Evolutionary conservation across 148 eudicot species (phyloP).

Genomic region (Pouteria glomerata): DNA sequence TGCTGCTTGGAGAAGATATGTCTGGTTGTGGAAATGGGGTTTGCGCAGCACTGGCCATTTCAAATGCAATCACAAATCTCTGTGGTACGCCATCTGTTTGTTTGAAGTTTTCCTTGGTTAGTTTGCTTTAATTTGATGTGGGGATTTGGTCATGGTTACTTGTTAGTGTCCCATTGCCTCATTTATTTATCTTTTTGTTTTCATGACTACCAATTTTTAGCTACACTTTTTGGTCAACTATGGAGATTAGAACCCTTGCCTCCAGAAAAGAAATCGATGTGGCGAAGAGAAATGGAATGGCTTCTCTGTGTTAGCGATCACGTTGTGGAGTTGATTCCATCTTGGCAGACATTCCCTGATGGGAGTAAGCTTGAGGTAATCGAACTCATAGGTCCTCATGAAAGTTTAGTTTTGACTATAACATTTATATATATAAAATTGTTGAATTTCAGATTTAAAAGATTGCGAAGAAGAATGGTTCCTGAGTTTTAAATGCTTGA

Average conservation of each 20-base stretch:
- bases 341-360: slow-evolving; percentile 22
- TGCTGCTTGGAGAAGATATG: background rate
- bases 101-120: too few relatives aligned
- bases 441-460: too few relatives aligned
- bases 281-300: slow-evolving; percentile 30
- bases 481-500: too few relatives aligned
- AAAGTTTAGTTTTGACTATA: too few relatives aligned
- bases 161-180: too few relatives aligned
- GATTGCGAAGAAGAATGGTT: too few relatives aligned
- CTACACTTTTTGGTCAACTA: slow-evolving; percentile 25
- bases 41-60: background rate
- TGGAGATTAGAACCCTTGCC: slow-evolving; percentile 32
- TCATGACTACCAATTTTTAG: slow-evolving; percentile 1
- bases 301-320: slow-evolving; percentile 21
- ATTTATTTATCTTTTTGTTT: too few relatives aligned
- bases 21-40: background rate
- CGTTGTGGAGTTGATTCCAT: slow-evolving; percentile 23
- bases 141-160: too few relatives aligned
- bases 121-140: too few relatives aligned
- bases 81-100: background rate
- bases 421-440: too few relatives aligned
- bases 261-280: slow-evolving; percentile 19
- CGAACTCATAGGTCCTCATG: too few relatives aligned
- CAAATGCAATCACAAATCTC: background rate
- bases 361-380: slow-evolving; percentile 2